These are phyloP conservation scores for Barnettozyma wickerhamii DNA, from an alignment of 805 yeast genomes.

Conservation along the genomic window DNA sequence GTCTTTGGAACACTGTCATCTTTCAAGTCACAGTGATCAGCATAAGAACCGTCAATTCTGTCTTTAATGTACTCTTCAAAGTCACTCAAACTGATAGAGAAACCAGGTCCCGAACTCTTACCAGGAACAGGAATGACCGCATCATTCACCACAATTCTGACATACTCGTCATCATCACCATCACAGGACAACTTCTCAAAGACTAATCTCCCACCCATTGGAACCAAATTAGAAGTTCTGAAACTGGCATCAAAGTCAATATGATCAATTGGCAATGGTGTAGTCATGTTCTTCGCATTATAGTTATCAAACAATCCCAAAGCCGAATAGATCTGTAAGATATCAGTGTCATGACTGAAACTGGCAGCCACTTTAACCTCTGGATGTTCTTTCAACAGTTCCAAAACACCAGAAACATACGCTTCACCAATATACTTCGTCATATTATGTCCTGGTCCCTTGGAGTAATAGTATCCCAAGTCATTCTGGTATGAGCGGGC, in stretches of 20 bases:
- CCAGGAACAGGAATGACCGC: conserved; percentile 42
- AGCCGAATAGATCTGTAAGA: conserved; percentile 43
- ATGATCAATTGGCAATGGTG: conserved; percentile 34
- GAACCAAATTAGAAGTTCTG: conserved; percentile 42
- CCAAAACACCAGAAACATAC: conserved; percentile 43
- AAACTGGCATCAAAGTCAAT: conserved; percentile 42
- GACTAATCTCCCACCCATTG: conserved; percentile 41
- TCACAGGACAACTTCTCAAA: conserved; percentile 41
- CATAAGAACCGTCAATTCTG: conserved; percentile 13
- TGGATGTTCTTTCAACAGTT: conserved; percentile 34
- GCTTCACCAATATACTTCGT: conserved; percentile 40
- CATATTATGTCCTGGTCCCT: conserved; percentile 45
- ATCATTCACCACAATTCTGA: conserved; percentile 44
- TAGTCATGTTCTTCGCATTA: not conserved
- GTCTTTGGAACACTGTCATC: conserved; percentile 12
- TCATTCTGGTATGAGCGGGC: conserved; percentile 39
- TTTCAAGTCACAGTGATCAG: conserved; percentile 14
- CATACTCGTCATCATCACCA: conserved; percentile 28
- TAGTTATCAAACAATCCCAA: conserved; percentile 37
- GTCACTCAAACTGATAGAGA: conserved; percentile 31
- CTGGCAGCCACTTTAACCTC: conserved; percentile 37
- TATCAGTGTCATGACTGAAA: conserved; percentile 55
- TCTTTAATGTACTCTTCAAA: conserved; percentile 17
- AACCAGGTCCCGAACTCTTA: conserved; percentile 46
- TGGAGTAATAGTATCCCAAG: conserved; percentile 39